Percentiles rank a stretch among this genome's conserved stretches.
Conservation (phyloP, 768 basidiomycete species). For the Trametes maxima region DNA sequence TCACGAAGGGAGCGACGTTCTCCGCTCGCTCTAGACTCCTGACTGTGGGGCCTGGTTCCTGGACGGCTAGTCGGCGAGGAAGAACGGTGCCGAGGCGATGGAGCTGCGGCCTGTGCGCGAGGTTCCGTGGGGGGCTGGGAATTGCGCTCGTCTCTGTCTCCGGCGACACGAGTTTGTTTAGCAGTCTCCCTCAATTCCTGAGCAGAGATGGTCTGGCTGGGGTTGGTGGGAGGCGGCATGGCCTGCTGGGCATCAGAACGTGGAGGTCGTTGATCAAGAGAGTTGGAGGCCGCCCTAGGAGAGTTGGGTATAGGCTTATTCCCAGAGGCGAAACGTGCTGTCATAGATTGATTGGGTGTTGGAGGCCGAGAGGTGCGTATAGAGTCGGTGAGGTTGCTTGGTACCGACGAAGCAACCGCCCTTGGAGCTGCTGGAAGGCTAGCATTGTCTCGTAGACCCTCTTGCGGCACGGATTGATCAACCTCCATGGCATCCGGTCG, state of each 20-base stretch:
- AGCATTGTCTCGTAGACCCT: background rate
- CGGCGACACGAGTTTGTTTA: conserved; percentile 51
- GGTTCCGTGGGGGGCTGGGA: conserved; percentile 35
- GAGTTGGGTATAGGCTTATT: conserved; percentile 14
- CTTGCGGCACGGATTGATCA: conserved; percentile 25
- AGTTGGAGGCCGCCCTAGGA: conserved; percentile 10
- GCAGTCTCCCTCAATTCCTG: conserved; percentile 83
- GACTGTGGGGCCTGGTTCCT: conserved; percentile 69
- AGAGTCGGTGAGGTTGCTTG: background rate
- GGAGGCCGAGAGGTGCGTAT: conserved; percentile 10
- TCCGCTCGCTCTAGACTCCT: conserved; percentile 72
- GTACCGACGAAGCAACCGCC: conserved; percentile 3
- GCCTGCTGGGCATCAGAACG: conserved; percentile 39
- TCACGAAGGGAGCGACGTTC: conserved; percentile 61
- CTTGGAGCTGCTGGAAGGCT: background rate
- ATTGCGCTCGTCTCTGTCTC: conserved; percentile 43
- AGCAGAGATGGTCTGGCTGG: conserved; percentile 77
- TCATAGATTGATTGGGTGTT: conserved; percentile 19
- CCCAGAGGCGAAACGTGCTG: conserved; percentile 5
- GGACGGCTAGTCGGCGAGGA: conserved; percentile 66
- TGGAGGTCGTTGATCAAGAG: background rate
- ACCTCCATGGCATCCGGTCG: conserved; percentile 40
- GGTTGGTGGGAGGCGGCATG: conserved; percentile 80
- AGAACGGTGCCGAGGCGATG: conserved; percentile 57
- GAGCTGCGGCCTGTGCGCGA: conserved; percentile 51